Base-by-base conservation (phyloP, 495 filamentous ascomycete genomes). In the Parathielavia hyrcaniae region DNA sequence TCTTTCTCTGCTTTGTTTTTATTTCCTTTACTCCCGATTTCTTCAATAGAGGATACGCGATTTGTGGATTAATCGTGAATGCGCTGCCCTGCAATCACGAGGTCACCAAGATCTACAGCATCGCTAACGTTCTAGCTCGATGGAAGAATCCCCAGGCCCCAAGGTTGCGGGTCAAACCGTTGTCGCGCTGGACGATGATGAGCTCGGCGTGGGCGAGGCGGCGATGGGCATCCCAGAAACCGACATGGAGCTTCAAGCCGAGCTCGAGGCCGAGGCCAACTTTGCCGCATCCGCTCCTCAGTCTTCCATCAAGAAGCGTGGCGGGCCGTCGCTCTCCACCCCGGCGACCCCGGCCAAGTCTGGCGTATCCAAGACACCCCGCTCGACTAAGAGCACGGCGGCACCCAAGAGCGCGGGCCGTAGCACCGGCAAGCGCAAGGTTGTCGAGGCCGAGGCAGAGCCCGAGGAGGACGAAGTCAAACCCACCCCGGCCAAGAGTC, bases 401-500 rank as follows among this genome's bases (percentile, higher is more conserved):
- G 45, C 53, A 2, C 57, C 57, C 3, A 63, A 64, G 50, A 66
- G 58, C 54, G 40, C 58, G 2, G 53, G 52, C 39, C 52, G 55
- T 55, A 60, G 50, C 53, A 44, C 54, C 23, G 53, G 63, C 44
- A 69, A 68, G 63, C 63, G 67, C 34, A 62, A 64, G 61, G 51
- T 60, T n/a, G 55, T 49, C 9, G 61, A 62, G 9, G 20, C 35
- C 20, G 58, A 61, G 51, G 39, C 38, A 2, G 48, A 57, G 39
- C 20, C 50, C 1, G 53, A 41, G 12, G 49, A 35, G 47, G 19
- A 50, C 5, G 58, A 60, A 16, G 17, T 51, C 1, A 43, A 61
- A 38, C 7, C 52, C 19, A 45, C 56, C 1, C 53, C 61, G 12
- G 58, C 52, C 13, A 23, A 17, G 1, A 68, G 64, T 55, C 61